Percentiles rank a stretch among this genome's conserved stretches.
These are phyloP conservation scores for Balamuthia mandrillaris DNA, from an alignment of 208 protist species.

Conservation along the genomic window DNA sequence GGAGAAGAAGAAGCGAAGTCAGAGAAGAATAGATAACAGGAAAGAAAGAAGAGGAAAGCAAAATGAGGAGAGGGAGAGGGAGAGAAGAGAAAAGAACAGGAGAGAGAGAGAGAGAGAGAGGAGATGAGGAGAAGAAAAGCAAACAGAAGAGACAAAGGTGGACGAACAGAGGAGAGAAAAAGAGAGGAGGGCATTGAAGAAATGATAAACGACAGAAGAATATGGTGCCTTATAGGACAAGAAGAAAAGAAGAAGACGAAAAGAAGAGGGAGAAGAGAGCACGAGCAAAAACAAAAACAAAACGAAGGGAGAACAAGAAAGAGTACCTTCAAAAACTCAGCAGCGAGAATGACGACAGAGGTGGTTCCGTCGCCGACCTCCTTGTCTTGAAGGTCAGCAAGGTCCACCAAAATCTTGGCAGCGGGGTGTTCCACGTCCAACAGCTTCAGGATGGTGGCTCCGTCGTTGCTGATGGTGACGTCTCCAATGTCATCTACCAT, in stretches of 20 bases:
- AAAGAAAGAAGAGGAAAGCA: background rate
- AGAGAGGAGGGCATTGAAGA: too few species aligned
- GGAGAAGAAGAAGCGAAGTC: too few species aligned
- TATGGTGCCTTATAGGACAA: background rate
- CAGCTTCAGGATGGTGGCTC: conserved; percentile 91
- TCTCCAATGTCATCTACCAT: conserved; percentile 99
- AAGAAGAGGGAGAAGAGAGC: too few species aligned
- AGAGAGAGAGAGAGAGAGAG: too few species aligned
- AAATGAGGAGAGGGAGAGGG: background rate
- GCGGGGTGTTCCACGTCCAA: conserved; percentile 89
- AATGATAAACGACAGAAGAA: too few species aligned
- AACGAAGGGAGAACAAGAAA: too few species aligned
- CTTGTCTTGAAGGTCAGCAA: conserved; percentile 98
- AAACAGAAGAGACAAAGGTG: too few species aligned
- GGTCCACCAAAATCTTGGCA: conserved; percentile 94
- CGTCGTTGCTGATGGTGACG: conserved; percentile 99
- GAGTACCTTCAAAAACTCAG: conserved; percentile 92
- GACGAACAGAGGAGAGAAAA: too few species aligned
- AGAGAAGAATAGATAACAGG: too few species aligned
- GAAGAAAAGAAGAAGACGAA: too few species aligned
- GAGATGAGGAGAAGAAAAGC: too few species aligned
- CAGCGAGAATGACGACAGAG: conserved; percentile 98
- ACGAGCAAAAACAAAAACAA: too few species aligned
- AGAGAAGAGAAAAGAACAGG: background rate
- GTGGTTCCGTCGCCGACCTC: conserved; percentile 84